phyloP scores from a whole-genome alignment of 2,329 filamentous ascomycete genomes.

The Trichoderma brevicompactum region DNA sequence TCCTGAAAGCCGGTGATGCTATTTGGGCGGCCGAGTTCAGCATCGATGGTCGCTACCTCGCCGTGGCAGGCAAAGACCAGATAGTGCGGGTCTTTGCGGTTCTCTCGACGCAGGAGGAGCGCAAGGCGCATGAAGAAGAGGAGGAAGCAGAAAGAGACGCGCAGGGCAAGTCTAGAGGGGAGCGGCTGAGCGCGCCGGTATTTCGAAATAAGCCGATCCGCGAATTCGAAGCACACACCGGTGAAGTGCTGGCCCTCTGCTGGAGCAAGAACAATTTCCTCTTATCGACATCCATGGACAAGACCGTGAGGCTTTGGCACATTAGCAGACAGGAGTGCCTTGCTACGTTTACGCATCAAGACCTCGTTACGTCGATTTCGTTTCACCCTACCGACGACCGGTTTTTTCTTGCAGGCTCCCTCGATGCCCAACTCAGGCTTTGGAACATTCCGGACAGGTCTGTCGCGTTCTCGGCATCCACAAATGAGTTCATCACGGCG shows the following conservation, averaged over 20 bases:
- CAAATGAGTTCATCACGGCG: conserved; percentile 89
- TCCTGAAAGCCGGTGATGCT: conserved; percentile 61
- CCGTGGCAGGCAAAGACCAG: conserved; percentile 88
- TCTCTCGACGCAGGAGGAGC: conserved; percentile 79
- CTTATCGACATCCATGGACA: conserved; percentile 96
- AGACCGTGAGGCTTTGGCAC: conserved; percentile 95
- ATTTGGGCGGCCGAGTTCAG: conserved; percentile 95
- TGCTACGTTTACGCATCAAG: conserved; percentile 91
- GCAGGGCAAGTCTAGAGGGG: conserved; percentile 44
- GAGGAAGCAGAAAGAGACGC: conserved; percentile 51
- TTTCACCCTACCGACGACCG: conserved; percentile 95
- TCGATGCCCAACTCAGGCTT: conserved; percentile 84
- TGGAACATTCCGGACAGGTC: conserved; percentile 98
- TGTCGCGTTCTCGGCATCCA: conserved; percentile 79
- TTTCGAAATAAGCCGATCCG: conserved; percentile 78
- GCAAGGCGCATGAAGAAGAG: conserved; percentile 72
- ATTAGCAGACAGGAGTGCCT: conserved; percentile 82
- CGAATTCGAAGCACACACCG: conserved; percentile 82
- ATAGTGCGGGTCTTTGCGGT: conserved; percentile 89
- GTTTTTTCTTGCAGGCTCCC: conserved; percentile 92
- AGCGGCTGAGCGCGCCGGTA: conserved; percentile 83
- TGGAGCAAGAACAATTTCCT: conserved; percentile 99
- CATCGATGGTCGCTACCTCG: conserved; percentile 85
- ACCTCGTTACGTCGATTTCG: conserved; percentile 91
- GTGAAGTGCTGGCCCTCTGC: conserved; percentile 86